phyloP scores from a whole-genome alignment of 148 eudicot species.

The Vaccinium vitisidaea region DNA sequence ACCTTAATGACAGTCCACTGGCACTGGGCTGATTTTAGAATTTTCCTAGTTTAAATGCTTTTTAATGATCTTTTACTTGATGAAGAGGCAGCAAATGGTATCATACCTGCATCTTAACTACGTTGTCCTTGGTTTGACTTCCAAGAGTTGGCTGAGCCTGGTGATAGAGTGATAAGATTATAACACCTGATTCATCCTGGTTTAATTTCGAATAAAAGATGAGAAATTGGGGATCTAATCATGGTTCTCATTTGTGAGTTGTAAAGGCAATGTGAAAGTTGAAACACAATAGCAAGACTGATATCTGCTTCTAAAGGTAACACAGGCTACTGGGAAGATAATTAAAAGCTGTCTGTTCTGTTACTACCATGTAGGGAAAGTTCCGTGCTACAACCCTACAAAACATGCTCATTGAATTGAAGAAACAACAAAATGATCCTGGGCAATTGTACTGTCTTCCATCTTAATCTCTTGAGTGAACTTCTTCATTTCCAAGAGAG shows the following conservation, averaged over 20 bases:
- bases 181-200: not conserved
- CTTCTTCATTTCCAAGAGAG: not conserved
- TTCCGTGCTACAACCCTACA: not conserved
- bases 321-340: not conserved
- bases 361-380: not conserved
- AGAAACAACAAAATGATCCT: not conserved
- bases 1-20: too few relatives aligned
- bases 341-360: not conserved
- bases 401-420: not conserved
- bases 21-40: too few relatives aligned
- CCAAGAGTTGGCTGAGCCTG: not conserved
- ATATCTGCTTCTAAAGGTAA: not conserved
- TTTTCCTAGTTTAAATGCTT: not conserved
- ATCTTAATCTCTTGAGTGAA: conserved; percentile 1
- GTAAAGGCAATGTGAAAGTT: not conserved
- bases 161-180: not conserved
- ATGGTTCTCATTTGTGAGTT: not conserved
- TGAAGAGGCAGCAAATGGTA: not conserved
- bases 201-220: not conserved
- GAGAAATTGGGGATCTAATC: not conserved
- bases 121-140: not conserved
- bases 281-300: not conserved
- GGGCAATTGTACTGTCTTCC: not conserved
- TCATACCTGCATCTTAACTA: not conserved
- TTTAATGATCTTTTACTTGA: not conserved